These are phyloP conservation scores for Purpureocillium takamizusanense DNA, from an alignment of 2,329 filamentous ascomycete species.

Conservation along the genomic window DNA sequence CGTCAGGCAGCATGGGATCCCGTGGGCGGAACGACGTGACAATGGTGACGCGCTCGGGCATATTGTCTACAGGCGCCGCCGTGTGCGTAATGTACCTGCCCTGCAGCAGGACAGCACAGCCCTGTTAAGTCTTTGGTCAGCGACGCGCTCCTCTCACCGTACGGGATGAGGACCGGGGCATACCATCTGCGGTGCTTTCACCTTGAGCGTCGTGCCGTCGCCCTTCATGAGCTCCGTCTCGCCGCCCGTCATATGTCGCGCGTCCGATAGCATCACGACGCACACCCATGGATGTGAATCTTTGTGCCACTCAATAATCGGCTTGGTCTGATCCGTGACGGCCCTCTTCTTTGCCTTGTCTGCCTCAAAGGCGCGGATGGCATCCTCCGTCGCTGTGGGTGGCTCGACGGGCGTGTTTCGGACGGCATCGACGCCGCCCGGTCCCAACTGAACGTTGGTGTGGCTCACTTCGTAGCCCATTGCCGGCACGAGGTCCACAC, in stretches of 20 bases:
- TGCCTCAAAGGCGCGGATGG: conserved; percentile 10
- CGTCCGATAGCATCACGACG: conserved; percentile 41
- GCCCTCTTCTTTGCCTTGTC: conserved; percentile 1
- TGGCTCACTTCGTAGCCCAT: conserved; percentile 51
- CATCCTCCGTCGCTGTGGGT: conserved; percentile 12
- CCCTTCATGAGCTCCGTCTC: conserved; percentile 17
- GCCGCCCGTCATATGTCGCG: conserved; percentile 35
- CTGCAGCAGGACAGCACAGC: conserved; percentile 33
- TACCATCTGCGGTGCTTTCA: conserved; percentile 16
- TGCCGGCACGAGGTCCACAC: conserved; percentile 46
- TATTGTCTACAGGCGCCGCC: conserved; percentile 28
- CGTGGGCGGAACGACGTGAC: conserved; percentile 34
- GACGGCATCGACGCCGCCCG: conserved; percentile 10
- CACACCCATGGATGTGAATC: conserved; percentile 43
- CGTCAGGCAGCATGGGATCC: conserved; percentile 27
- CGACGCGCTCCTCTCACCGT: too few relatives aligned
- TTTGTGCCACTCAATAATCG: conserved; percentile 33
- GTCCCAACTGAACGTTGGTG: conserved; percentile 36
- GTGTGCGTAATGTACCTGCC: conserved; percentile 36
- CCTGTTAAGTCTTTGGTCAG: too few relatives aligned
- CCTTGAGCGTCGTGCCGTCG: conserved; percentile 15
- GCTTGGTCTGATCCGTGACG: conserved; percentile 7
- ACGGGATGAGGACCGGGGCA: too few relatives aligned
- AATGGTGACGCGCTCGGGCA: conserved; percentile 34
- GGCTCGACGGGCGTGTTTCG: conserved; percentile 16